Conservation (phyloP, 345 rosid genomes). For the Lepidium aucheri region DNA sequence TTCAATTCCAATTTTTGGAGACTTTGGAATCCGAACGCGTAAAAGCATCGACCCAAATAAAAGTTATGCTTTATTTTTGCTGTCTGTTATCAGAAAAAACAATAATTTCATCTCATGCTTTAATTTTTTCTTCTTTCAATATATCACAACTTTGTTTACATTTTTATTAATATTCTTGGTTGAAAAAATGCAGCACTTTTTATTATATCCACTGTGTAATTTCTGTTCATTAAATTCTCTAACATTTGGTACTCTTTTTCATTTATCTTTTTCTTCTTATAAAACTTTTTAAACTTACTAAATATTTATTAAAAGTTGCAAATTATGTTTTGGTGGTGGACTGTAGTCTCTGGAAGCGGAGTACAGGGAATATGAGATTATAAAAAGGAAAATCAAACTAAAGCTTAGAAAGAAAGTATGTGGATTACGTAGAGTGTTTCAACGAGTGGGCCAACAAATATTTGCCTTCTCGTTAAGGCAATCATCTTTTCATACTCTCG, state of each 20-base stretch:
- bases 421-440: slow-evolving; percentile 30
- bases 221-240: background rate
- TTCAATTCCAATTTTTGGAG: slow-evolving; percentile 86
- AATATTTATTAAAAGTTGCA: background rate
- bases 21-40: slow-evolving; percentile 84
- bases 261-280: background rate
- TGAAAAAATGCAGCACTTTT: background rate
- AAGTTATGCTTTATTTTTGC: background rate
- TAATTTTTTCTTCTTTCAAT: background rate
- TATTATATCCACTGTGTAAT: background rate
- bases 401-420: slow-evolving; percentile 22
- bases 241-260: background rate
- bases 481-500: background rate
- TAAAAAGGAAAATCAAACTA: background rate
- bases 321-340: slow-evolving; percentile 19
- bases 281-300: too few relatives aligned
- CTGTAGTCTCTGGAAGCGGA: background rate
- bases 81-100: background rate
- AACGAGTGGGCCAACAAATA: slow-evolving; percentile 24
- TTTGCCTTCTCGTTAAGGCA: slow-evolving; percentile 6
- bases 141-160: background rate
- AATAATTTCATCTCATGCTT: slow-evolving; percentile 4
- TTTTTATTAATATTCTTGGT: background rate
- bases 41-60: slow-evolving; percentile 18
- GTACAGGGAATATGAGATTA: background rate